These are phyloP conservation scores for Triadica sebifera DNA, from an alignment of 345 rosid genomes.

Conservation along the genomic window DNA sequence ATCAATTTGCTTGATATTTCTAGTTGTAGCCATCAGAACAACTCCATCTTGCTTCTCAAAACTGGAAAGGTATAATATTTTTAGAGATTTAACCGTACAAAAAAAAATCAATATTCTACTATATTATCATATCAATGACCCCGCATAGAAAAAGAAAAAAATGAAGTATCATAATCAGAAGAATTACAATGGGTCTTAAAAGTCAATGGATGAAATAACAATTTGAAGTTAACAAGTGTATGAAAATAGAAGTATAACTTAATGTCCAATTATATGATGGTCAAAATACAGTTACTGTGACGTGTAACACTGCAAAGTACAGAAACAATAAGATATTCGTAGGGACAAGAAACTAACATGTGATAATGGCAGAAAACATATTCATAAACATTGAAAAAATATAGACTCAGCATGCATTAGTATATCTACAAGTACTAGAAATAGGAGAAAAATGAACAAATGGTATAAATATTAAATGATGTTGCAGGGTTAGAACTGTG, in stretches of 20 bases:
- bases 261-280: background rate
- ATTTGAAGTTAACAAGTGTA: background rate
- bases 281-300: background rate
- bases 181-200: background rate
- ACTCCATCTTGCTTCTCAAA: conserved; percentile 98
- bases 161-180: background rate
- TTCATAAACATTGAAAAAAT: background rate
- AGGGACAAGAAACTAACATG: background rate
- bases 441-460: background rate
- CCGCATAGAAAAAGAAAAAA: background rate
- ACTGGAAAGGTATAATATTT: conserved; percentile 38
- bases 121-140: background rate
- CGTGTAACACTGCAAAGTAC: background rate
- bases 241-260: background rate
- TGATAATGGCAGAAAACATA: background rate
- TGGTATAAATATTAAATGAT: background rate
- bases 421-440: no score
- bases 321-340: background rate
- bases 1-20: conserved; percentile 86
- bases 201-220: conserved; percentile 4
- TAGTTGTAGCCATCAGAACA: conserved; percentile 95
- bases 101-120: conserved; percentile 1
- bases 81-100: conserved; percentile 6
- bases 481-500: background rate
- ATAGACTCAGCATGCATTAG: background rate